A percentile compares a stretch with the other conserved stretches of the same genome.
These are phyloP conservation scores for Dioscorea zingiberensis DNA, from an alignment of 106 monocot genomes.

Conservation along the genomic window DNA sequence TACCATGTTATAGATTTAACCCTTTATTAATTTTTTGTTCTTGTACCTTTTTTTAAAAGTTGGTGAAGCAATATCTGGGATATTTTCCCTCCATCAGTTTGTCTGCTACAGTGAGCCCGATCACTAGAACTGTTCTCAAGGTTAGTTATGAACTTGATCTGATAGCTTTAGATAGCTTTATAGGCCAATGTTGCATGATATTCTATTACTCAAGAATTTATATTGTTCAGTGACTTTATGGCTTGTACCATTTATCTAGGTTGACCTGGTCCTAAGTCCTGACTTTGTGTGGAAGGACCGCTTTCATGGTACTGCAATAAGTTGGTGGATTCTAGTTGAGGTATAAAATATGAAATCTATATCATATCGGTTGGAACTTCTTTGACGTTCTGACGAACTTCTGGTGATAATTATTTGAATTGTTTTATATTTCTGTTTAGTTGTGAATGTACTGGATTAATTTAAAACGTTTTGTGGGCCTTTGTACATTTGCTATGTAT, in stretches of 20 bases:
- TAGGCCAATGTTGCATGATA: background rate
- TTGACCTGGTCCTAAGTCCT: slow-evolving; percentile 75
- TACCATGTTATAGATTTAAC: background rate
- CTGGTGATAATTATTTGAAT: no score
- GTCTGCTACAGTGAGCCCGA: slow-evolving; percentile 81
- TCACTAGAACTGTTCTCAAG: slow-evolving; percentile 96
- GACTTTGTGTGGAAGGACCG: slow-evolving; percentile 93
- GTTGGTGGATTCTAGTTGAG: slow-evolving; percentile 94
- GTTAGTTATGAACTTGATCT: slow-evolving; percentile 16
- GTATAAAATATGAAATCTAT: slow-evolving; percentile 16
- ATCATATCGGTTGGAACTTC: no score
- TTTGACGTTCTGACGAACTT: no score
- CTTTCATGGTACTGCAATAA: slow-evolving; percentile 61
- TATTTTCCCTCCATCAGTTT: slow-evolving; percentile 76
- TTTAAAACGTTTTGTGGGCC: no score
- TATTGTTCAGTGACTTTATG: background rate
- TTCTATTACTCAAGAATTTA: background rate
- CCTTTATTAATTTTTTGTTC: background rate
- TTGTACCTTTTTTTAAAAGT: slow-evolving; percentile 20
- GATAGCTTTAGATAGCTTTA: background rate
- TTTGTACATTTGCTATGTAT: no score
- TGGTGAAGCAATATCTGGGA: slow-evolving; percentile 78
- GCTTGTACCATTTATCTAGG: slow-evolving; percentile 27
- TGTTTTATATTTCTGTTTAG: no score
- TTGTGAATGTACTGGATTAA: no score